Percentiles rank a stretch among this genome's conserved stretches.
These are phyloP conservation scores for Phaseolus coccineus DNA, from an alignment of 331 rosid species.

Conservation along the genomic window DNA sequence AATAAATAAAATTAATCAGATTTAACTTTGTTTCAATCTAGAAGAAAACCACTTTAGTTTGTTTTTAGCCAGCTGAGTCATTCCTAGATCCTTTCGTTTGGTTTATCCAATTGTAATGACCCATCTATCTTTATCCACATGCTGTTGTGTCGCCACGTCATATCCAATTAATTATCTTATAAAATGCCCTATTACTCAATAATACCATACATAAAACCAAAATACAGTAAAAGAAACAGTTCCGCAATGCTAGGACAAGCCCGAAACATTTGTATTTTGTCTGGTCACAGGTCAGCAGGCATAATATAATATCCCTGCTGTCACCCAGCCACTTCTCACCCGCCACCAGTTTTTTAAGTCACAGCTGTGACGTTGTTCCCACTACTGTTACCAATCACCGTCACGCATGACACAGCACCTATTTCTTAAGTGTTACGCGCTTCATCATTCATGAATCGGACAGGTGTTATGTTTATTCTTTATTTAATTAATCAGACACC, in stretches of 20 bases:
- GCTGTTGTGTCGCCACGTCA: constrained; percentile 37
- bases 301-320: background rate
- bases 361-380: background rate
- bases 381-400: background rate
- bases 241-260: constrained; percentile 35
- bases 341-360: background rate
- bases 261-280: background rate
- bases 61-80: too few species aligned
- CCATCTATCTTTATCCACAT: background rate
- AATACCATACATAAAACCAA: background rate
- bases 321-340: background rate
- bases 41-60: too few species aligned
- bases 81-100: background rate
- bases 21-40: too few species aligned
- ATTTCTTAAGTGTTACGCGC: too few species aligned
- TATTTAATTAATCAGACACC: too few species aligned
- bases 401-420: too few species aligned
- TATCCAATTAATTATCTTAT: background rate
- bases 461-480: too few species aligned
- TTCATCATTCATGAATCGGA: too few species aligned
- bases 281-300: background rate
- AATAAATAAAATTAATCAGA: too few species aligned
- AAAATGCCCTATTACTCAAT: background rate
- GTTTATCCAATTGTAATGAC: background rate
- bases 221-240: background rate